Evolutionary conservation across 1,284 basidiomycete species (phyloP).

Genomic region (Heliocybe sulcata): DNA sequence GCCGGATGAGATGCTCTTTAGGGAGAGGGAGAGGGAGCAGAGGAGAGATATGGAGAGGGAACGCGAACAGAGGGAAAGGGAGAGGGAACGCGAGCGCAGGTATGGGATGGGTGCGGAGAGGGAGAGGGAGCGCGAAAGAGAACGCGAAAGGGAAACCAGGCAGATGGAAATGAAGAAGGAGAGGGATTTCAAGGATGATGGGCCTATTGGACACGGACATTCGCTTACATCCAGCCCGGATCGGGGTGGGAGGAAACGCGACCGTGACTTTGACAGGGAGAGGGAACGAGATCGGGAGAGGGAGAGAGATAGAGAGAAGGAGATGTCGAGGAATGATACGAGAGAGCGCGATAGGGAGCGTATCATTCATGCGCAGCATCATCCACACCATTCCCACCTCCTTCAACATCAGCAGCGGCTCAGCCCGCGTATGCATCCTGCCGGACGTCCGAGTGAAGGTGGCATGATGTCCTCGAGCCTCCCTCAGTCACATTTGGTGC

Average conservation of each 20-base stretch:
- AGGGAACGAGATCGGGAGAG: conserved; percentile 16
- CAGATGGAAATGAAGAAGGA: conserved; percentile 1
- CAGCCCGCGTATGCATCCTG: background rate
- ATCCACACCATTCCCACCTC: conserved; percentile 11
- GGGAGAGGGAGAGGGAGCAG: background rate
- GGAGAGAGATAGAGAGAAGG: background rate
- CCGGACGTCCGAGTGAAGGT: background rate
- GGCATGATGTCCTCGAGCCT: background rate
- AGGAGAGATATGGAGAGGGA: background rate
- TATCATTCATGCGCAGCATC: conserved; percentile 12
- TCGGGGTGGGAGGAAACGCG: conserved; percentile 1
- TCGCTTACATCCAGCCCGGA: background rate
- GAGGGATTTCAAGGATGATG: conserved; percentile 1
- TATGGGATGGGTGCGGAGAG: conserved; percentile 5
- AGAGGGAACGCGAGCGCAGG: background rate
- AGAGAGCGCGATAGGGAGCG: conserved; percentile 11
- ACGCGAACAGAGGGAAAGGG: background rate
- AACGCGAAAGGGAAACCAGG: conserved; percentile 9
- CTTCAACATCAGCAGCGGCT: conserved; percentile 4
- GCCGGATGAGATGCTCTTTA: background rate
- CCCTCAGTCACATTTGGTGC: background rate
- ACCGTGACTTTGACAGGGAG: conserved; percentile 12
- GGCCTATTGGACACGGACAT: background rate
- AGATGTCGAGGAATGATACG: background rate
- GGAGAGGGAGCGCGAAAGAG: conserved; percentile 9